These are phyloP conservation scores for Forsythia viridissima DNA, from an alignment of 257 asterid genomes.

Conservation along the genomic window DNA sequence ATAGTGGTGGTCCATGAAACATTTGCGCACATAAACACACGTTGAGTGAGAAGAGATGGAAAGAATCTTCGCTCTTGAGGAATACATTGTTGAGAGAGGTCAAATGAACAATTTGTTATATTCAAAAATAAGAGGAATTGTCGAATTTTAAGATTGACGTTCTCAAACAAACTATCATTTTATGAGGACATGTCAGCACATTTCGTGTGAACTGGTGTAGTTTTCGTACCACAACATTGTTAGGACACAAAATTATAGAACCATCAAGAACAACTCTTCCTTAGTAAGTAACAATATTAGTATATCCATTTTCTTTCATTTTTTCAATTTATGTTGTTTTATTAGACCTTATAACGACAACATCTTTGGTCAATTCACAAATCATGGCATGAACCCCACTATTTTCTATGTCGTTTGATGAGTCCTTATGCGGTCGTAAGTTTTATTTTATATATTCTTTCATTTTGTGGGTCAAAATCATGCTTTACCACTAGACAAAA, in stretches of 20 bases:
- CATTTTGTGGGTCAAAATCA: background rate
- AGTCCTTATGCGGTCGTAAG: background rate
- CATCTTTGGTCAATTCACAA: background rate
- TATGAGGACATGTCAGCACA: too few relatives aligned
- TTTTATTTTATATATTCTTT: background rate
- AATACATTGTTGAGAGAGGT: background rate
- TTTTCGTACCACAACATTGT: too few relatives aligned
- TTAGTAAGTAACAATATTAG: too few relatives aligned
- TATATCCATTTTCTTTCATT: too few relatives aligned
- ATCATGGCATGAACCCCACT: background rate
- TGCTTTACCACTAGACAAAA: background rate
- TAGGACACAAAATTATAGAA: too few relatives aligned
- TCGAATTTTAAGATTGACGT: too few relatives aligned
- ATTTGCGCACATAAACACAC: background rate
- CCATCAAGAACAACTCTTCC: too few relatives aligned
- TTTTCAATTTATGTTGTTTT: too few relatives aligned
- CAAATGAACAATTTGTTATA: background rate
- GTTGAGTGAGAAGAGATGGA: background rate
- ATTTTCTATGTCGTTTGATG: background rate
- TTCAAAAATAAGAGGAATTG: too few relatives aligned
- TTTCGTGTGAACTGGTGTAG: too few relatives aligned
- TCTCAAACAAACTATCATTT: too few relatives aligned
- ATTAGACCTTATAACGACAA: too few relatives aligned
- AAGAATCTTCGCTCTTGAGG: background rate
- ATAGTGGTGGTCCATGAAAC: slow-evolving; percentile 1